phyloP scores from a whole-genome alignment of 139 green algal genomes.

The Chlamydomonas incerta region DNA sequence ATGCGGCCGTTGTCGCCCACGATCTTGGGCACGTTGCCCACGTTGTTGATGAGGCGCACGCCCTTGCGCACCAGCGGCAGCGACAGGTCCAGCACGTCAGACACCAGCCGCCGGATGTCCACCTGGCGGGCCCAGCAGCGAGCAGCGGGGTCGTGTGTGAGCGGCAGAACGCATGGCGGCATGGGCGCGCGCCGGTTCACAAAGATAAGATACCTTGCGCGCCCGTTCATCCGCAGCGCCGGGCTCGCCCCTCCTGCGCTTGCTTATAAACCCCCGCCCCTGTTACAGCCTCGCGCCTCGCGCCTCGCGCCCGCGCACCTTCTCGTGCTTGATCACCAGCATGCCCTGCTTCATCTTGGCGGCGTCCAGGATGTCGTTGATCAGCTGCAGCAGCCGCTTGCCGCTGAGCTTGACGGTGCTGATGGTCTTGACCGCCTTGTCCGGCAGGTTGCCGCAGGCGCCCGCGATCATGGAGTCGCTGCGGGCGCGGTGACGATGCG shows the following conservation, averaged over 20 bases:
- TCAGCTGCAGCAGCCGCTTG: conserved; percentile 54
- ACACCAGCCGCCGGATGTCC: conserved; percentile 56
- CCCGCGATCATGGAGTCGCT: conserved; percentile 33
- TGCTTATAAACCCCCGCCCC: too few species aligned
- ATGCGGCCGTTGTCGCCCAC: conserved; percentile 59
- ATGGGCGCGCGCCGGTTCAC: too few species aligned
- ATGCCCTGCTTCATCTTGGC: conserved; percentile 59
- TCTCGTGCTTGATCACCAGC: conserved; percentile 57
- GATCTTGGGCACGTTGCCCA: conserved; percentile 56
- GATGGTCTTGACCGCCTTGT: conserved; percentile 32
- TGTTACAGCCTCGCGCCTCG: neutral
- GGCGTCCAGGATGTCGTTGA: conserved; percentile 66
- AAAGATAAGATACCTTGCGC: too few species aligned
- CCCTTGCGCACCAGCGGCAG: conserved; percentile 50
- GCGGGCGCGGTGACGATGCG: neutral
- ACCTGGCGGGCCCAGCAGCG: conserved; percentile 2
- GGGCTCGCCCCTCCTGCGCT: too few species aligned
- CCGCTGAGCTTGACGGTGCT: conserved; percentile 37
- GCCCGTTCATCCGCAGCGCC: too few species aligned
- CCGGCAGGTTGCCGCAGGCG: conserved; percentile 28
- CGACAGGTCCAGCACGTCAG: conserved; percentile 53
- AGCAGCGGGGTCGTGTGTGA: too few species aligned
- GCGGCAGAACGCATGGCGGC: too few species aligned
- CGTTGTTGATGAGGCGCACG: conserved; percentile 49
- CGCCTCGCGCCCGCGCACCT: conserved; percentile 23